phyloP scores from a whole-genome alignment of 2,329 filamentous ascomycete species.

The Hirsutella rhossiliensis region DNA sequence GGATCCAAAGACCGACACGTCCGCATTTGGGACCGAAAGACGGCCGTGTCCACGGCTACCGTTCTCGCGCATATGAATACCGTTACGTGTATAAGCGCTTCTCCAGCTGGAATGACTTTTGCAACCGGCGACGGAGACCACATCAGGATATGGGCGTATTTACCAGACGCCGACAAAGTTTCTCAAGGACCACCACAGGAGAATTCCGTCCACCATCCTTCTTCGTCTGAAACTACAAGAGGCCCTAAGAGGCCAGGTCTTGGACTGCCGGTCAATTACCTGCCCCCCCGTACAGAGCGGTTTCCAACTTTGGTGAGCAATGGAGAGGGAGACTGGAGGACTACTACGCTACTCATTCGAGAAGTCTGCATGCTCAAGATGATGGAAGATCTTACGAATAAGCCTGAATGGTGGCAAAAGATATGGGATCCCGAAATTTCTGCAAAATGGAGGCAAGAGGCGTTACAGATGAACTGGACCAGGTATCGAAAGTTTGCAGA shows the following conservation, averaged over 20 bases:
- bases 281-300: neutral
- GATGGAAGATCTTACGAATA: conserved; percentile 21
- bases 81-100: neutral
- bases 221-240: neutral
- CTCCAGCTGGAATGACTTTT: neutral
- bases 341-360: conserved; percentile 14
- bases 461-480: conserved; percentile 16
- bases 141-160: neutral
- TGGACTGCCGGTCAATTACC: neutral
- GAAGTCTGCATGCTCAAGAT: conserved; percentile 20
- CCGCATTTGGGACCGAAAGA: neutral
- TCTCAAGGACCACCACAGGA: neutral
- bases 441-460: conserved; percentile 17
- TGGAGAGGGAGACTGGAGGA: conserved; percentile 9
- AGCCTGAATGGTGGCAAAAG: conserved; percentile 22
- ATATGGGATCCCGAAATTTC: conserved; percentile 13
- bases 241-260: neutral
- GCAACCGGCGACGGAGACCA: neutral
- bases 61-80: neutral
- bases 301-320: neutral
- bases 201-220: too few species aligned
- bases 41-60: neutral
- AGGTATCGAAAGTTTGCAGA: conserved; percentile 9
- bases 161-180: neutral
- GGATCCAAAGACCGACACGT: neutral